Evolutionary conservation across 768 basidiomycete species (phyloP).

Genomic region (Lactarius indigo): DNA sequence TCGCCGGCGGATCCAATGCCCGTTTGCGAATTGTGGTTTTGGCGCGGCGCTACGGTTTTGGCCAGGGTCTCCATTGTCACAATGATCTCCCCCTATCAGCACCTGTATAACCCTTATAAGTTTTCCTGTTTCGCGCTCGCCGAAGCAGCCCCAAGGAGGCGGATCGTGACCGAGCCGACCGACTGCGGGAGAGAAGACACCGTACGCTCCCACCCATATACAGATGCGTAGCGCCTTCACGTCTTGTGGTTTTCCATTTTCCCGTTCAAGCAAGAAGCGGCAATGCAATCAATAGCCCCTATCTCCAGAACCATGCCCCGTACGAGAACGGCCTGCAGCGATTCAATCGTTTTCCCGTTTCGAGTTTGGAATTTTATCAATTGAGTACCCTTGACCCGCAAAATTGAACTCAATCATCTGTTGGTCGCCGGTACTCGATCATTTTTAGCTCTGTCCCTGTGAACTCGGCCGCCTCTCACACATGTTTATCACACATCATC

Average conservation of each 20-base stretch:
- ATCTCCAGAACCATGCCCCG: constrained; percentile 16
- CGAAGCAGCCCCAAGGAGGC: background rate
- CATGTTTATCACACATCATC: background rate
- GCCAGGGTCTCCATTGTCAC: background rate
- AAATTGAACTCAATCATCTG: background rate
- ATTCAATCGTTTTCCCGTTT: background rate
- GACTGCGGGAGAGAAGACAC: constrained; percentile 8
- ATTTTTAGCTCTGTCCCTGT: background rate
- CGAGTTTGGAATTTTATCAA: background rate
- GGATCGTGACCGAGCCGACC: constrained; percentile 13
- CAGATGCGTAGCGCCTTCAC: constrained; percentile 12
- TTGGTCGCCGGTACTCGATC: background rate
- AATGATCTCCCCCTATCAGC: constrained; percentile 6
- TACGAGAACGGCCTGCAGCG: background rate
- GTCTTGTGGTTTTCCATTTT: constrained; percentile 18
- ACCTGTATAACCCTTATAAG: background rate
- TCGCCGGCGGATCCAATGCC: background rate
- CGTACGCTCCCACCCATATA: constrained; percentile 12
- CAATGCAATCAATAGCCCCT: constrained; percentile 23
- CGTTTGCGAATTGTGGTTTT: background rate
- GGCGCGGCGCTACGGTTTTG: background rate
- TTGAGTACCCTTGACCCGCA: background rate
- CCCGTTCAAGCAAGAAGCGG: constrained; percentile 20
- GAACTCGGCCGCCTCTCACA: background rate
- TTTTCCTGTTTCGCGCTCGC: background rate